Conservation (phyloP, 169 alveolate genomes). For the Haemoproteus tartakovskyi region DNA sequence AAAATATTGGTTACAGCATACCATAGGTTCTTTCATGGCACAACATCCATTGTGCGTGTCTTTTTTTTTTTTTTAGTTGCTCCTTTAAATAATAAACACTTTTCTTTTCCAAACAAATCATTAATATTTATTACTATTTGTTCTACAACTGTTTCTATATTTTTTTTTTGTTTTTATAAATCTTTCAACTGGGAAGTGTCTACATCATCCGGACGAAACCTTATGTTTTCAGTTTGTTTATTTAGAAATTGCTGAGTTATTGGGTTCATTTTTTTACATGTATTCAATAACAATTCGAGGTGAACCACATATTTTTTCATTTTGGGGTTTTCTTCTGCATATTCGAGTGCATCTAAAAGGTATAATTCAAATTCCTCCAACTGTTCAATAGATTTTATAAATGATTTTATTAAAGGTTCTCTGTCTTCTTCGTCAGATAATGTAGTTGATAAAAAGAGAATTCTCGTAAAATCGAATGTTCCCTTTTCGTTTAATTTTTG, state of each 20-base stretch:
- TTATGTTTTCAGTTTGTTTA: conserved; percentile 51
- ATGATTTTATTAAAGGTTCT: conserved; percentile 22
- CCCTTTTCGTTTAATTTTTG: conserved; percentile 55
- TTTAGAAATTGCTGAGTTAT: conserved; percentile 21
- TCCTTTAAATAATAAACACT: no score
- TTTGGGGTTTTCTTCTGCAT: conserved; percentile 43
- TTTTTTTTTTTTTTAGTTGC: no score
- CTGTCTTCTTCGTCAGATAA: conserved; percentile 24
- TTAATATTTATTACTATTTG: no score
- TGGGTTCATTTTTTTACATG: conserved; percentile 54
- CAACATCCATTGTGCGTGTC: no score
- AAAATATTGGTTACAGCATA: no score
- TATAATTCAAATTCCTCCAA: conserved; percentile 53
- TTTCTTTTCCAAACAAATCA: no score
- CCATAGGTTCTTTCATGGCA: no score
- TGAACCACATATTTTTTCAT: conserved; percentile 45
- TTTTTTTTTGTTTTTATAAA: not conserved
- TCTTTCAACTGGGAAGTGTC: conserved; percentile 28
- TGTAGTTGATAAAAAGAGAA: conserved; percentile 47
- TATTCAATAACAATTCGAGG: conserved; percentile 20
- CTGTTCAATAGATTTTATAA: conserved; percentile 28
- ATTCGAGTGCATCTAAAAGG: conserved; percentile 47
- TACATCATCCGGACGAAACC: conserved; percentile 46
- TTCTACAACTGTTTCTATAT: no score
- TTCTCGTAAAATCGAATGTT: conserved; percentile 31